phyloP scores from a whole-genome alignment of 1,284 basidiomycete genomes.

The Sporisorium scitamineum region DNA sequence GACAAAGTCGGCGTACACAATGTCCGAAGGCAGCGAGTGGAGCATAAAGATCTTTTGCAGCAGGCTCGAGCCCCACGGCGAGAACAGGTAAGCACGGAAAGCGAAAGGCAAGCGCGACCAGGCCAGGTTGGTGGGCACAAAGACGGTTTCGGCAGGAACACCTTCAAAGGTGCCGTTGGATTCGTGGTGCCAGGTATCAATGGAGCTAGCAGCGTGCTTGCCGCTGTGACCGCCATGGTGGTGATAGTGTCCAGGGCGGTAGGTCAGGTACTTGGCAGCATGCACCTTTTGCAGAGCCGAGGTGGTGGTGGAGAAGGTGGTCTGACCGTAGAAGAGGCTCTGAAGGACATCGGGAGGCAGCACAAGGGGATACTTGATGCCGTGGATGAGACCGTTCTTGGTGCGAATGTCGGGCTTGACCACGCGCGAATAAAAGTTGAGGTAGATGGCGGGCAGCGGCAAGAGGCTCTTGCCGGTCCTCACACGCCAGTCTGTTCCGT shows the following conservation, averaged over 20 bases:
- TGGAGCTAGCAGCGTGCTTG: constrained; percentile 64
- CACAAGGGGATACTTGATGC: constrained; percentile 75
- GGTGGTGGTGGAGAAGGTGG: constrained; percentile 74
- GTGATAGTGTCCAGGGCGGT: constrained; percentile 72
- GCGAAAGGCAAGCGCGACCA: constrained; percentile 75
- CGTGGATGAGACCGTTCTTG: constrained; percentile 78
- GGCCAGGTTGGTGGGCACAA: constrained; percentile 77
- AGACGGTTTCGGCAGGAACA: constrained; percentile 74
- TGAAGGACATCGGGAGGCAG: constrained; percentile 77
- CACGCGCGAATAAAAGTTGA: constrained; percentile 76
- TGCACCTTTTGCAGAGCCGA: constrained; percentile 52
- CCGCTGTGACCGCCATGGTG: constrained; percentile 67
- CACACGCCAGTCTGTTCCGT: constrained; percentile 74
- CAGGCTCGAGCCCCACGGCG: constrained; percentile 75
- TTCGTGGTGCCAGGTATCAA: constrained; percentile 23
- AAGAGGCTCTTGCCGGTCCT: constrained; percentile 72
- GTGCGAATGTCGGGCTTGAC: constrained; percentile 70
- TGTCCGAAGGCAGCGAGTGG: constrained; percentile 76
- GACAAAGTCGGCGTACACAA: constrained; percentile 75
- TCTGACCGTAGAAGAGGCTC: constrained; percentile 74
- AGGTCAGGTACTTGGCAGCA: constrained; percentile 34
- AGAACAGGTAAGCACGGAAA: constrained; percentile 77
- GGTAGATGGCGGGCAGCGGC: constrained; percentile 69
- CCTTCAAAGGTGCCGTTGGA: constrained; percentile 69
- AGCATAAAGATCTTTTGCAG: constrained; percentile 77